A percentile compares a stretch with the other conserved stretches of the same genome.
These are phyloP conservation scores for Zoysia matrella DNA, from an alignment of 202 grass and related monocot species.

Conservation along the genomic window DNA sequence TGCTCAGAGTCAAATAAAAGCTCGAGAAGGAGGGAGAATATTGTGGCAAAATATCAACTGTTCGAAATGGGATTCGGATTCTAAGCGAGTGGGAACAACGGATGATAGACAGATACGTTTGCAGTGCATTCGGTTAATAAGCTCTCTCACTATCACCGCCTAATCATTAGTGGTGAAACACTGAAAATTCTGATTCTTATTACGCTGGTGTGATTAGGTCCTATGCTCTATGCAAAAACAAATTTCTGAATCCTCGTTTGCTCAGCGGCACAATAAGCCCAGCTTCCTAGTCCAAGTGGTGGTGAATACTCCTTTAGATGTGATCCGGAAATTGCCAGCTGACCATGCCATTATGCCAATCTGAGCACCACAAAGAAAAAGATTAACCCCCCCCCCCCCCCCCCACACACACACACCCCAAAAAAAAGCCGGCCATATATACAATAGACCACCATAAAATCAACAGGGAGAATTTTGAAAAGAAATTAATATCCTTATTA, in stretches of 20 bases:
- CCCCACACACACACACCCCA: background rate
- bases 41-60: slow-evolving; percentile 1
- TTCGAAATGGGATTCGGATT: slow-evolving; percentile 18
- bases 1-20: background rate
- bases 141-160: background rate
- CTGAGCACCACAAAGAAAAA: slow-evolving; percentile 13
- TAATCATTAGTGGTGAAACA: background rate
- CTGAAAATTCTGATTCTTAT: slow-evolving; percentile 4
- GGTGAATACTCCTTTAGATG: background rate
- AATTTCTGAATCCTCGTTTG: background rate
- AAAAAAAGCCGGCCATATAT: background rate
- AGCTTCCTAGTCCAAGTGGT: slow-evolving; percentile 14
- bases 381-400: background rate
- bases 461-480: slow-evolving; percentile 25
- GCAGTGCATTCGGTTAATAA: background rate
- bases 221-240: background rate
- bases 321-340: slow-evolving; percentile 14
- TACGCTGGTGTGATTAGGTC: background rate
- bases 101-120: background rate
- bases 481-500: background rate
- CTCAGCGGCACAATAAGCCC: background rate
- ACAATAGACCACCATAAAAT: slow-evolving; percentile 45
- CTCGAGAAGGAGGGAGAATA: background rate
- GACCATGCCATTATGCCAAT: slow-evolving; percentile 9
- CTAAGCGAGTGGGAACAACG: background rate